Base-by-base conservation (phyloP, 768 basidiomycete genomes). In the Hemileccinum rubropunctum region DNA sequence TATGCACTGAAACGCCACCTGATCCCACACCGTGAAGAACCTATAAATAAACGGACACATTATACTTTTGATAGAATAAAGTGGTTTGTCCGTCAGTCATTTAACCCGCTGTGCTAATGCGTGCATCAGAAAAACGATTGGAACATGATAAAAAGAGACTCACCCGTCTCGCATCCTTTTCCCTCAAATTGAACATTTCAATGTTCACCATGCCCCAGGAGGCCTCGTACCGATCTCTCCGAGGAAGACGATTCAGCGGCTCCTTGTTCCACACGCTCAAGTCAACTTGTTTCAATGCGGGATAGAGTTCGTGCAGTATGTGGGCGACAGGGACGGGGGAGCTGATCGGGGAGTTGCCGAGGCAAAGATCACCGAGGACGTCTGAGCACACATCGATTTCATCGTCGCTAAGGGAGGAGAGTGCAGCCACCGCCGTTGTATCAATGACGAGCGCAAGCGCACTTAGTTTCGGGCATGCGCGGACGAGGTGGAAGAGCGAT, bases 361-460 rank as follows among this genome's bases (percentile, higher is more conserved):
- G 49, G 15, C 51, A 50, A 4, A 64, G 65, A 0, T 45, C 38
- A 0, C 36, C 20, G 2, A 64, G 48, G 2, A 39, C 13, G 12
- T 32, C 38, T 0, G 58, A 54, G 23, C 39, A 46, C 6, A 37
- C 23, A 27, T 50, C 40, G 0, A 20, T 7, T 18, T 4, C 33
- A n/a, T n/a, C 13, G 34, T 14, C 10, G 40, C 10, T 20, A 6
- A 18, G 17, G 23, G 15, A 12, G 36, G 23, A 1, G 35, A 14
- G 1, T 20, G 15, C 26, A 10, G 0, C n/a, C 11, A 38, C 6
- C 9, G n/a, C 28, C 5, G 53, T 60, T 17, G 51, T 37, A 37
- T 64, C 62, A 2, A 67, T n/a, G 36, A 67, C 65, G 27, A 64
- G 59, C 4, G 65, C 39, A 44, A 64, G 57, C 2, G 45, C 20